Base-by-base conservation (phyloP, 495 filamentous ascomycete genomes). In the Jackrogersella multiformis region DNA sequence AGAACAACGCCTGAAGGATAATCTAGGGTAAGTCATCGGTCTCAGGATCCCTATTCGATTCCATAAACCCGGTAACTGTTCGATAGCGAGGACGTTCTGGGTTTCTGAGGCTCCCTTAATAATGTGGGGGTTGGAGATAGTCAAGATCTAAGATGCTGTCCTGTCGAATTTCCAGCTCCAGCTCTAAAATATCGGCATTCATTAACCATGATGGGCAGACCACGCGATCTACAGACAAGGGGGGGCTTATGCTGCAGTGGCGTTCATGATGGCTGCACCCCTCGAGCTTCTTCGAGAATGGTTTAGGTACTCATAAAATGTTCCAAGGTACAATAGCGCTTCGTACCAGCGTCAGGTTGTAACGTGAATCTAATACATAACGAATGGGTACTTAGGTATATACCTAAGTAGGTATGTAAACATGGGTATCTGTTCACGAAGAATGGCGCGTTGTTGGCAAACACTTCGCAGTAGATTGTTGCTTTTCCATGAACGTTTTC, bases 171-270 rank as follows among this genome's bases (percentile, higher is more conserved):
- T 53, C 53, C 16, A 39, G 21, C 26, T 39, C 35, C 24, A 18
- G 16, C 6, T 38, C 52, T n/a, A 7, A 30, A 48, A 13, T 45
- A 23, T 60, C 24, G 32, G 16, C 15, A 32, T 54, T 58, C 45
- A 21, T 51, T 16, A 34, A 54, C n/a, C 16, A 20, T 59, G 55
- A 4, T 60, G 66, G 46, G 52, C n/a, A 69, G 30, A 61, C 49
- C 18, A 12, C 13, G 49, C 15, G 42, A 46, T 69, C 39, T 64
- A 60, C 60, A 48, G 54, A 65, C 59, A 63, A 64, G 66, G 66
- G 66, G 66, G 66, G 66, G 6, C 28, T 28, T 5, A 18, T 41
- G 12, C 32, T 45, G 28, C 21, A 39, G 66, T 69, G 66, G 66
- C 60, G 59, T 46, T 68, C 53, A 42, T 39, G 7, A 52, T 42